Base-by-base conservation (phyloP, 2,329 filamentous ascomycete species). In the Apiospora phragmitis region DNA sequence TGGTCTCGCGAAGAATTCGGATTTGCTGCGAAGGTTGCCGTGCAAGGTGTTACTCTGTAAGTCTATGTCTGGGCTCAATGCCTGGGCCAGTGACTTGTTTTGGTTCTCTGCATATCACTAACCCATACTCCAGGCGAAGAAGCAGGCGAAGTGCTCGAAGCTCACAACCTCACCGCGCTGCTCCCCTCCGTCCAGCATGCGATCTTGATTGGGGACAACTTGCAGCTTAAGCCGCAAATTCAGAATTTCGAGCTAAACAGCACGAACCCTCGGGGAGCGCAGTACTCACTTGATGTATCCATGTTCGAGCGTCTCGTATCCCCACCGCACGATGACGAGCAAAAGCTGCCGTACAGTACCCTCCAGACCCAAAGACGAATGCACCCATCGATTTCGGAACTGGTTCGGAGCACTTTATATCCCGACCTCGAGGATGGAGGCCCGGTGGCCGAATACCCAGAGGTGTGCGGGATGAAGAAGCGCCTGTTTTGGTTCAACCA, bases 121-220 rank as follows among this genome's bases (percentile, higher is more conserved):
- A 62, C 32, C 5, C 38, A 29, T 29, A 7, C 11, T 21, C 0
- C 18, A 67, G 38, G 88, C 43, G 91, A 93, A 76, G 91, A 93
- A 75, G 91, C 91, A 1, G 91, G 87, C 0, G 91, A 93, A 72
- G 88, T 93, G 0, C 81, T 93, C 42, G 91, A 93, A 76, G 83
- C 88, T 0, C 90, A 93, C 71, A 81, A 88, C 3, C 76, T 93
- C 1, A 88, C 88, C 0, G 85, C 90, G 0, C 77, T 93, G 4
- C 80, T 91, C 0, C 89, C 90, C 0, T 85, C 85, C 0, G 77
- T 91, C 0, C 85, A 92, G 76, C 90, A 93, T 71, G 80, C 84
- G 7, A 88, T 92, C 24, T 83, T 89, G 18, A 91, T 92, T 49
- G 90, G 90, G 0, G 90, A 92, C 74, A 89, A 91, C 71, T 80